phyloP scores from a whole-genome alignment of 106 monocot species.

The Gastrodia elata region DNA sequence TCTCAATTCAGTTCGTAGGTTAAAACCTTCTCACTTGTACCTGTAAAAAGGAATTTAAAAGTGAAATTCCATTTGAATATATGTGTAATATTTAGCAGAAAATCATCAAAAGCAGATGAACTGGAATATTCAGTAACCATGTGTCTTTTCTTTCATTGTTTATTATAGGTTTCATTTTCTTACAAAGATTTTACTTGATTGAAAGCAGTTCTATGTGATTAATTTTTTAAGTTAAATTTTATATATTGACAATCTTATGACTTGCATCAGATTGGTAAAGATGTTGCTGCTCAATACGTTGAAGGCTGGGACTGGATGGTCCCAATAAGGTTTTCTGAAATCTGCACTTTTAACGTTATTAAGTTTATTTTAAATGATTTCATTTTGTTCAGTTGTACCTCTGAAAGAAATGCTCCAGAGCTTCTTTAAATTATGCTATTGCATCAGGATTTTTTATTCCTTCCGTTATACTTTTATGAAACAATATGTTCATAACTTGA shows the following conservation, averaged over 20 bases:
- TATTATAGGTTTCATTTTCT: not conserved
- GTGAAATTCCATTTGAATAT: not conserved
- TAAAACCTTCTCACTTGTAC: not conserved
- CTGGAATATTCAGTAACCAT: not conserved
- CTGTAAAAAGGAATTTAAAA: not conserved
- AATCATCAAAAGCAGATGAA: not conserved
- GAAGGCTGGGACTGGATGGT: constrained; percentile 99
- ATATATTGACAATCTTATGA: not conserved
- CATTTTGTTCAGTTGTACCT: not conserved
- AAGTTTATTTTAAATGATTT: not conserved
- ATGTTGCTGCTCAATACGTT: constrained; percentile 98
- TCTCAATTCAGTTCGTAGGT: not conserved
- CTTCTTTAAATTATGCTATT: not conserved
- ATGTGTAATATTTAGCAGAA: not conserved
- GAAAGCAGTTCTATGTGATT: not conserved
- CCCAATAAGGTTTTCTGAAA: constrained; percentile 74
- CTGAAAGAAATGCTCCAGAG: not conserved
- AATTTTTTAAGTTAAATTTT: not conserved
- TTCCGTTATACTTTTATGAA: not conserved
- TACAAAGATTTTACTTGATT: not conserved
- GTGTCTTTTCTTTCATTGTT: not conserved
- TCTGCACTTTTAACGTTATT: not conserved
- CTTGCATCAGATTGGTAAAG: constrained; percentile 79
- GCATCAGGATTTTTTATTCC: not conserved
- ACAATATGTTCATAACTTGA: not conserved